phyloP scores from a whole-genome alignment of 176 grass and related monocot genomes.

The Eragrostis nindensis region DNA sequence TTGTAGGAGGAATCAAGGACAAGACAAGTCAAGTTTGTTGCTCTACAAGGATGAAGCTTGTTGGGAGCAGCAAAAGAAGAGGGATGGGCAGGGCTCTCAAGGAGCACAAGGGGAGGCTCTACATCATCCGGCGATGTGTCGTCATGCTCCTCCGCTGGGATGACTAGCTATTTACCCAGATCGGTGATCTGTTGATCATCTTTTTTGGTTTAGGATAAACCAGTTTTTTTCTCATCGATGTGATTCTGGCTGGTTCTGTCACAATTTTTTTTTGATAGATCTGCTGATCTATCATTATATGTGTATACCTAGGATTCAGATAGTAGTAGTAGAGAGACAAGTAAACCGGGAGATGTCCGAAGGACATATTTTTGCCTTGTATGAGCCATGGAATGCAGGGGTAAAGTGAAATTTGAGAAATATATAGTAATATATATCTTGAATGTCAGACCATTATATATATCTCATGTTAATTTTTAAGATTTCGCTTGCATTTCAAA shows the following conservation, averaged over 20 bases:
- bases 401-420: background rate
- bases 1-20: background rate
- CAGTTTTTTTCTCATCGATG: slow-evolving; percentile 2
- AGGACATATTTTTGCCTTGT: slow-evolving; percentile 34
- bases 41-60: slow-evolving; percentile 20
- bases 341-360: background rate
- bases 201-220: background rate
- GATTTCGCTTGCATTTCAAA: too few species aligned
- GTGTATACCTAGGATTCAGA: slow-evolving; percentile 2
- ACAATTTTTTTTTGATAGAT: slow-evolving; percentile 15
- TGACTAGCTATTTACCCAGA: background rate
- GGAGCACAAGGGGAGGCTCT: slow-evolving; percentile 38
- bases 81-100: slow-evolving; percentile 29
- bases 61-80: slow-evolving; percentile 16
- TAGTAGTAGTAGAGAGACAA: background rate
- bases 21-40: background rate
- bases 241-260: background rate
- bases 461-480: background rate
- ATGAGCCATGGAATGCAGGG: background rate
- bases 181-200: background rate
- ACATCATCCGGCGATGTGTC: slow-evolving; percentile 37
- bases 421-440: background rate
- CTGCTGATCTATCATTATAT: slow-evolving; percentile 15
- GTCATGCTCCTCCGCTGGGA: slow-evolving; percentile 34
- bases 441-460: background rate